These are phyloP conservation scores for Pelargonium cotyledonis DNA, from an alignment of 441 rosid genomes.

Conservation along the genomic window DNA sequence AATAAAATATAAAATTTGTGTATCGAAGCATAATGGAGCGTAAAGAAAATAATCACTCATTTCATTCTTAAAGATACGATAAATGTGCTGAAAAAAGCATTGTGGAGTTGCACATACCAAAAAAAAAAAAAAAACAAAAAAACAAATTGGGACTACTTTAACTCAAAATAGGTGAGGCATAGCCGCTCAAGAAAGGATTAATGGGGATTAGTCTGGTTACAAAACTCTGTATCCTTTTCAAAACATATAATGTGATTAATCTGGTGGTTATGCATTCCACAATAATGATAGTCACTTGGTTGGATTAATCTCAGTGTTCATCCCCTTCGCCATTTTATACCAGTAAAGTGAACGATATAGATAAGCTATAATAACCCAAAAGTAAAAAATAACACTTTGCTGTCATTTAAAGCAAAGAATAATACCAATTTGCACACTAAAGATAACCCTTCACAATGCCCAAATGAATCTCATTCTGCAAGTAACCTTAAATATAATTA, in stretches of 20 bases:
- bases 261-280: conserved; percentile 22
- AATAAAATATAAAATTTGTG: no score
- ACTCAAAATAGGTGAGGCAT: no score
- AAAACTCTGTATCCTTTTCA: no score
- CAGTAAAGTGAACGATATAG: not conserved
- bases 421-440: conserved; percentile 13
- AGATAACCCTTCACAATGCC: not conserved
- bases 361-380: not conserved
- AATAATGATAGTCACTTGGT: conserved; percentile 19
- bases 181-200: no score
- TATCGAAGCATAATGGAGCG: no score
- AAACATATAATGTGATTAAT: conserved; percentile 14
- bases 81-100: no score
- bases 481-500: conserved; percentile 8
- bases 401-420: conserved; percentile 23
- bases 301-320: conserved; percentile 22
- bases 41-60: no score
- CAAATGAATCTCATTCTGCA: conserved; percentile 1
- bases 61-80: no score
- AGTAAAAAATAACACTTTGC: conserved; percentile 5
- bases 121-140: no score
- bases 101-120: no score
- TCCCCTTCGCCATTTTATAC: not conserved
- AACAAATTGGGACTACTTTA: no score
- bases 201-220: no score